Conservation (phyloP, 768 basidiomycete genomes). For the Tubosaeta sp. region DNA sequence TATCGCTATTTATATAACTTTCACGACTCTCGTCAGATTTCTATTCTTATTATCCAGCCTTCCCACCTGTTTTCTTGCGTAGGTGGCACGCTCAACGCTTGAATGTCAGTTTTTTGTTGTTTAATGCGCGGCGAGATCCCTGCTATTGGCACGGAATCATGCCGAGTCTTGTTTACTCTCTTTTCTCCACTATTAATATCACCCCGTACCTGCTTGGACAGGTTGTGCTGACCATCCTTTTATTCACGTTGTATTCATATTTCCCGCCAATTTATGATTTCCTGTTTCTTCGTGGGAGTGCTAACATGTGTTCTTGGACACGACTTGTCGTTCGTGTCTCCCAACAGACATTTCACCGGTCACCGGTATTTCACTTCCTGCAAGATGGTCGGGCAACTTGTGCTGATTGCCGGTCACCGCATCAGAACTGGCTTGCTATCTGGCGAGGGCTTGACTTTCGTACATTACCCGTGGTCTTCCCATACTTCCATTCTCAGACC, state of each 20-base stretch:
- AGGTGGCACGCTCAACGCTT: conserved; percentile 6
- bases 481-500: too few relatives aligned
- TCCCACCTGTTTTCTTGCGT: conserved; percentile 17
- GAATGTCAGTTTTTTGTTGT: conserved; percentile 1
- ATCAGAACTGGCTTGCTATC: too few relatives aligned
- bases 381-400: too few relatives aligned
- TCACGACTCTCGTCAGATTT: conserved; percentile 11
- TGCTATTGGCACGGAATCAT: conserved; percentile 2
- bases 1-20: conserved; percentile 19
- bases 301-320: background rate
- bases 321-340: background rate
- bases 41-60: conserved; percentile 29
- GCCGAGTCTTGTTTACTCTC: conserved; percentile 7
- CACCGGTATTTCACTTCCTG: too few relatives aligned
- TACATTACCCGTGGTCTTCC: too few relatives aligned
- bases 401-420: too few relatives aligned
- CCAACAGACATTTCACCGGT: background rate
- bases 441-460: too few relatives aligned
- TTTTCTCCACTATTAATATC: conserved; percentile 2
- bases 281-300: background rate
- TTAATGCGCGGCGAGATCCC: conserved; percentile 3
- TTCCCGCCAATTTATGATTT: conserved; percentile 13
- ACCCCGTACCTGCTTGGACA: conserved; percentile 21
- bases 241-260: conserved; percentile 15
- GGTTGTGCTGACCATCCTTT: conserved; percentile 13